Evolutionary conservation across 2,329 filamentous ascomycete species (phyloP).

Genomic region (Phialocephala sp.): DNA sequence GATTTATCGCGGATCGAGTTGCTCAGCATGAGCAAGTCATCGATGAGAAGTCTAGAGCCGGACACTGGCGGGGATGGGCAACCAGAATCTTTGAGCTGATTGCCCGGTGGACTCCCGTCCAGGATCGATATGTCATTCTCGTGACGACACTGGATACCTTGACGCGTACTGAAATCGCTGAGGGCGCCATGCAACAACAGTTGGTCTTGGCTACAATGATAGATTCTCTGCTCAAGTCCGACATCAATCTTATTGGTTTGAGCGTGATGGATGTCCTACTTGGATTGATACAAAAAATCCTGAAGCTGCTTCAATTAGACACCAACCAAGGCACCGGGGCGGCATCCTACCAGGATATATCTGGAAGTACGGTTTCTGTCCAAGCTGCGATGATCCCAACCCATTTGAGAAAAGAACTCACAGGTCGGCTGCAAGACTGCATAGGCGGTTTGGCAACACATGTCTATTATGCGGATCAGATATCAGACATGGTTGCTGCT

Average conservation of each 20-base stretch:
- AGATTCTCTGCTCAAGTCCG: conserved; percentile 80
- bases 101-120: conserved; percentile 88
- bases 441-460: conserved; percentile 93
- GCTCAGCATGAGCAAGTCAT: conserved; percentile 60
- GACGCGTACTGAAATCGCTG: conserved; percentile 68
- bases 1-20: conserved; percentile 71
- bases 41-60: conserved; percentile 46
- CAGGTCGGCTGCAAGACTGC: conserved; percentile 76
- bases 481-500: conserved; percentile 89
- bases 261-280: conserved; percentile 95
- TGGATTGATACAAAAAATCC: conserved; percentile 82
- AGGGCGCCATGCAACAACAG: conserved; percentile 75
- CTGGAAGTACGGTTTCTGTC: conserved; percentile 36
- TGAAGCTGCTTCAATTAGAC: conserved; percentile 73
- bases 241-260: conserved; percentile 91
- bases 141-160: conserved; percentile 81
- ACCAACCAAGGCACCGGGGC: conserved; percentile 43
- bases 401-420: conserved; percentile 62
- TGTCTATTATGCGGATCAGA: conserved; percentile 95
- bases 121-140: conserved; percentile 91
- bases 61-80: conserved; percentile 72
- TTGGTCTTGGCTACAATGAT: conserved; percentile 79
- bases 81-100: conserved; percentile 81
- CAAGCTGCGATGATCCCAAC: conserved; percentile 56
- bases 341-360: conserved; percentile 18